Base-by-base conservation (phyloP, 208 protist species). In the Leishmania martiniquensis region DNA sequence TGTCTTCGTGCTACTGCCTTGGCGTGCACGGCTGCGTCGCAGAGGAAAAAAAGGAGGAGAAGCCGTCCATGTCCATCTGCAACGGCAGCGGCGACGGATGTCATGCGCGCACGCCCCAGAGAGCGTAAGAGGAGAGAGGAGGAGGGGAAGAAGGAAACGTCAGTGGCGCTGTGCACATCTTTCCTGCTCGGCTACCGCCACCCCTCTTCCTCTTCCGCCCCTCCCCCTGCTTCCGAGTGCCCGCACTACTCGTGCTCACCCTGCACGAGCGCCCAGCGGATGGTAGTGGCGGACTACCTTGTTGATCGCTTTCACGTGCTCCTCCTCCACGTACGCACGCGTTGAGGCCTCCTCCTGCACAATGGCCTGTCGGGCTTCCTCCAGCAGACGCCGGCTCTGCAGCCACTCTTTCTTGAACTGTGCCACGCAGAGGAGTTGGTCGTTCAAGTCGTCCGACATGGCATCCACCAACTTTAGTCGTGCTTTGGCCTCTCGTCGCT, bases 391-490 rank as follows among this genome's bases (percentile, higher is more conserved):
- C 13, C 88, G 85, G 73, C 94, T 89, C 72, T 87, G 83, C 60
- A 97, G 79, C 93, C 94, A 97, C 79, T 93, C 82, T 72, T 96
- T 90, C 79, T 95, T 95, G 63, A 96, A 94, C 77, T 96, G 86
- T 5, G 88, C 77, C 6, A 97, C 91, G 71, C 90, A 96, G 37
- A 91, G 39, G 39, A 96, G 85, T 77, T 97, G 90, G 45, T 96
- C 89, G 66, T 96, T 89, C 13, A 97, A 42, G 54, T 92, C 87
- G 2, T 59, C 67, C 0, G 86, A 81, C 90, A 97, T 96, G 4
- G 54, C 60, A 71, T 95, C 90, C 29, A 94, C 78, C 2, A 96
- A 77, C 54, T 84, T 87, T n/a, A 95, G 72, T 12, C 89, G 86
- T 52, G 87, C 88, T 80, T 95, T 96, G 52, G 90, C 85, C 77